Conservation (phyloP, 2,329 filamentous ascomycete species). For the Aspergillus tanneri region DNA sequence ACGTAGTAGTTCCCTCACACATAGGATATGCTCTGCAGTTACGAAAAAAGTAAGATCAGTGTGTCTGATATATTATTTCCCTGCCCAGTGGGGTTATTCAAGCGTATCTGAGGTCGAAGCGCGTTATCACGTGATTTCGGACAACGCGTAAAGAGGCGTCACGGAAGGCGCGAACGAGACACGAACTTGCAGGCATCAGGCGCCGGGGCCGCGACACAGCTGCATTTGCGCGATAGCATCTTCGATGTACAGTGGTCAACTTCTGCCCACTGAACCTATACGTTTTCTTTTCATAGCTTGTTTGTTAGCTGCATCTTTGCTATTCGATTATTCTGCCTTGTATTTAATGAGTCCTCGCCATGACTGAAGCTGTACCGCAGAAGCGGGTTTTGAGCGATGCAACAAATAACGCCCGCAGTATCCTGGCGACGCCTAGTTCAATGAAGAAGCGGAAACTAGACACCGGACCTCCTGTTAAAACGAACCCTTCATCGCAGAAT, state of each 20-base stretch:
- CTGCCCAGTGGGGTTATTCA: too few relatives aligned
- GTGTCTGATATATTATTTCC: too few relatives aligned
- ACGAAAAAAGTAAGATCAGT: too few relatives aligned
- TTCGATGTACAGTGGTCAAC: background rate
- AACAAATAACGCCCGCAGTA: conserved; percentile 63
- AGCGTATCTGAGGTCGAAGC: background rate
- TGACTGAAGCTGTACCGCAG: conserved; percentile 55
- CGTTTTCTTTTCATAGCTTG: background rate
- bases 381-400: conserved; percentile 72
- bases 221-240: background rate
- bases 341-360: conserved; percentile 26
- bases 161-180: conserved; percentile 22
- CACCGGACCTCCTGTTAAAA: conserved; percentile 48
- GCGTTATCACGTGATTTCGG: conserved; percentile 3
- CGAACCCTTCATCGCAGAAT: conserved; percentile 62
- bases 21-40: too few relatives aligned
- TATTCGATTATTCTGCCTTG: background rate
- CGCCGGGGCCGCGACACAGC: conserved; percentile 13
- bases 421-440: conserved; percentile 53
- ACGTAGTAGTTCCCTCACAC: too few relatives aligned
- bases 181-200: conserved; percentile 16
- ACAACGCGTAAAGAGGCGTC: conserved; percentile 19
- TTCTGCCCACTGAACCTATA: background rate
- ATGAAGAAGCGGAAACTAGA: conserved; percentile 86
- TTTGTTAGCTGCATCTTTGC: background rate